phyloP scores from a whole-genome alignment of 805 yeast species.

The Aciculoconidium aculeatum region DNA sequence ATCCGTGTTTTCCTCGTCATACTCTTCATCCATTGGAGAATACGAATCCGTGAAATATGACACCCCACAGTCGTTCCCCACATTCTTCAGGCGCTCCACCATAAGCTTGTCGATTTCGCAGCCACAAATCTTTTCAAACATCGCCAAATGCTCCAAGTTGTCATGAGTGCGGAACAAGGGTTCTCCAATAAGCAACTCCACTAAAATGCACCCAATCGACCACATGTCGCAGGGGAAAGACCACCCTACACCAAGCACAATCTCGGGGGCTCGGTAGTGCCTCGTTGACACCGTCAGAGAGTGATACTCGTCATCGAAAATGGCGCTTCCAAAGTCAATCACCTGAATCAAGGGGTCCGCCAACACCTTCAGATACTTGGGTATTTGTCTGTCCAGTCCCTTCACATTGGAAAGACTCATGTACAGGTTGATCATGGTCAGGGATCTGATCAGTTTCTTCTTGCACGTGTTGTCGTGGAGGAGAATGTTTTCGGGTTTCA shows the following conservation, averaged over 20 bases:
- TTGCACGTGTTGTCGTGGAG: constrained; percentile 48
- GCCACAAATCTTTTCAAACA: constrained; percentile 82
- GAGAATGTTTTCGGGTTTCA: constrained; percentile 92
- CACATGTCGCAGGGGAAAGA: constrained; percentile 94
- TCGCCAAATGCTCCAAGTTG: constrained; percentile 86
- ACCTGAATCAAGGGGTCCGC: constrained; percentile 78
- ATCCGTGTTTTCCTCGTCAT: constrained; percentile 15
- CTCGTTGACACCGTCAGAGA: constrained; percentile 88
- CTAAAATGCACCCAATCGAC: constrained; percentile 92
- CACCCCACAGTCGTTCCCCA: constrained; percentile 37
- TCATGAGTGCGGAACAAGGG: constrained; percentile 94
- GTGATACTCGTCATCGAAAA: constrained; percentile 91
- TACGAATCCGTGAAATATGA: constrained; percentile 26
- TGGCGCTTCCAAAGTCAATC: constrained; percentile 96
- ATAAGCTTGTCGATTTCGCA: constrained; percentile 41
- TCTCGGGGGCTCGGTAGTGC: constrained; percentile 96
- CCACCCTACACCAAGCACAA: constrained; percentile 94
- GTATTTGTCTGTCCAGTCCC: constrained; percentile 17
- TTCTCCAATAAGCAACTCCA: constrained; percentile 89
- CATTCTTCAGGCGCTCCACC: constrained; percentile 28
- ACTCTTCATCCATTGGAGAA: constrained; percentile 7
- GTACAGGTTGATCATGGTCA: constrained; percentile 30
- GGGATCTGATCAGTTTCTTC: constrained; percentile 30
- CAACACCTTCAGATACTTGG: constrained; percentile 44
- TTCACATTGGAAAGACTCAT: constrained; percentile 14